A percentile compares a stretch with the other conserved stretches of the same genome.
These are phyloP conservation scores for Physocladia obscura DNA, from an alignment of 192 early-diverging fungal genomes.

Conservation along the genomic window DNA sequence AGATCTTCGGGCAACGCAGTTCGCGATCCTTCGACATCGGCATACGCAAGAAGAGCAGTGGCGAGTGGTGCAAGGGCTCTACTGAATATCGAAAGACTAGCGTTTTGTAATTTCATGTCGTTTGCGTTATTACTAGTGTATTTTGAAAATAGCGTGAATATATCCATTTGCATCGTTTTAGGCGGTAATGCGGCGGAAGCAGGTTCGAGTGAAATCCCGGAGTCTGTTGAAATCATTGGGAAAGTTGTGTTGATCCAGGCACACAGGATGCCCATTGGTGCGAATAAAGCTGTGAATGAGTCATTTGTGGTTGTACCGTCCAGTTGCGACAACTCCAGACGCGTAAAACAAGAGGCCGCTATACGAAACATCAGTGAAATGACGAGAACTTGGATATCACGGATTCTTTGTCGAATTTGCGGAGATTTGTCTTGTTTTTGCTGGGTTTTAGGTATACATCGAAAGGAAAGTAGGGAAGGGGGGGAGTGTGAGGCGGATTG, in stretches of 20 bases:
- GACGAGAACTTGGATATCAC: slow-evolving; percentile 6
- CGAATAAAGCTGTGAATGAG: neutral
- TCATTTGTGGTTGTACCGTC: neutral
- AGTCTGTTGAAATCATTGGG: neutral
- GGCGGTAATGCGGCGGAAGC: neutral
- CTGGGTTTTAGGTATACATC: neutral
- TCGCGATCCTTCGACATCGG: slow-evolving; percentile 43
- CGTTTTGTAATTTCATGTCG: neutral
- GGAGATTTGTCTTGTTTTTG: slow-evolving; percentile 12
- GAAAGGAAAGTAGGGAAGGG: too few relatives aligned
- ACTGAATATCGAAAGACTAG: slow-evolving; percentile 11
- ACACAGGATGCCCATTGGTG: slow-evolving; percentile 12
- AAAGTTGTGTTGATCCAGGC: neutral
- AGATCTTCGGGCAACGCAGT: slow-evolving; percentile 40
- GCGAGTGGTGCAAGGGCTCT: slow-evolving; percentile 29
- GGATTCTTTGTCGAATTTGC: slow-evolving; percentile 1
- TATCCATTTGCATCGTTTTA: neutral
- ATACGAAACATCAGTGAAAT: neutral
- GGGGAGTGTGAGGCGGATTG: neutral
- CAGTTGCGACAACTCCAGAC: neutral
- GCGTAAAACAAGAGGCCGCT: neutral
- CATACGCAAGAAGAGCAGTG: slow-evolving; percentile 44
- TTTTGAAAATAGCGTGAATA: slow-evolving; percentile 23
- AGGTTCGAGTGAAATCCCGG: neutral
- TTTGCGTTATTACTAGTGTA: slow-evolving; percentile 24